phyloP scores from a whole-genome alignment of 257 asterid genomes.

The Schizonepeta tenuifolia region DNA sequence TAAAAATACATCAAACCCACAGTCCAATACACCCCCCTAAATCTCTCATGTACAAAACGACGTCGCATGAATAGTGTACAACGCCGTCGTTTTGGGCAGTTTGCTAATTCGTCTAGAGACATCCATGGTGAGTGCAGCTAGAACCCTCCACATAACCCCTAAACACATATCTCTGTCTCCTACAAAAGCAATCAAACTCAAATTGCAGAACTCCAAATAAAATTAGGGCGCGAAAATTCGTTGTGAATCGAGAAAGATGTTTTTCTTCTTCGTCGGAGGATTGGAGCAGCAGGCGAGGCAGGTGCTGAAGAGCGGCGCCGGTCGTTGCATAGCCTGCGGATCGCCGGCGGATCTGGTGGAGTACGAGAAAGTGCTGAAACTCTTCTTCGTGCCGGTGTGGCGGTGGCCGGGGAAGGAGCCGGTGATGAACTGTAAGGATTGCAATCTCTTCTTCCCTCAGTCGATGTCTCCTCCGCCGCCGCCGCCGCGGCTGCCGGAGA shows the following conservation, averaged over 20 bases:
- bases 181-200: not conserved
- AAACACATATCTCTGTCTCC: not conserved
- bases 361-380: slow-evolving; percentile 73
- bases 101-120: too few species aligned
- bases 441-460: slow-evolving; percentile 69
- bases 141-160: slow-evolving; percentile 33
- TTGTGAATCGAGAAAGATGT: slow-evolving; percentile 42
- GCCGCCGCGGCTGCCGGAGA: slow-evolving; percentile 38
- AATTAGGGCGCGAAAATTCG: not conserved
- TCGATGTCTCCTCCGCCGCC: slow-evolving; percentile 49
- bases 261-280: slow-evolving; percentile 84
- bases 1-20: too few species aligned
- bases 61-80: too few species aligned
- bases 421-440: slow-evolving; percentile 58
- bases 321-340: slow-evolving; percentile 77
- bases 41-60: too few species aligned
- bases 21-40: too few species aligned
- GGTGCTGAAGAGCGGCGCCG: slow-evolving; percentile 64
- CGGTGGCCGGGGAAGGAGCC: slow-evolving; percentile 84
- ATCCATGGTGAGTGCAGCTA: not conserved
- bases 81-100: too few species aligned
- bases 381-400: slow-evolving; percentile 87
- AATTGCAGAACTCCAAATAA: not conserved
- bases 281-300: slow-evolving; percentile 71
- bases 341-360: slow-evolving; percentile 78